Evolutionary conservation across 139 green algal genomes (phyloP), one percentile per base, ranked within the genome.

Genomic region (Monoraphidium neglectum): DNA sequence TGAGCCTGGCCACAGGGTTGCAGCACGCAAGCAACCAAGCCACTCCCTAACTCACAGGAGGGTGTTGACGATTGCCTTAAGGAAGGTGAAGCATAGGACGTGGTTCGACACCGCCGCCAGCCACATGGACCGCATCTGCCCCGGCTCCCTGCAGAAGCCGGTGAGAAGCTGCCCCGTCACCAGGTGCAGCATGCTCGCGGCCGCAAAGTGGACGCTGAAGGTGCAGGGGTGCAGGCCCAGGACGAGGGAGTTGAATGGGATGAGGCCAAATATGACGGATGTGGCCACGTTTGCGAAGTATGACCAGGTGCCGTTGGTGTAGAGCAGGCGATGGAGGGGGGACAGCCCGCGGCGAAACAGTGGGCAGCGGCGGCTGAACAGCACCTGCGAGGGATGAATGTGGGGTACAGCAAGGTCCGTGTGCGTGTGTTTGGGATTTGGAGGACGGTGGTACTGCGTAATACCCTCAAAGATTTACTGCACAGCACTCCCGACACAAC

Each of bases 281-380:
- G 76, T 77, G 26, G 80, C 67, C 62, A 89, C 84, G 53, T 80
- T 86, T 53, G 77, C 83, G 65, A 89, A 84, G 79, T 90, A 90
- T 57, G 76, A 51, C 74, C 74, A 80, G 36, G 76, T 82, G 76
- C 76, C 76, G 33, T 82, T 82, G 56, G 68, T 77, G 68, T 82
- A 82, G 57, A 82, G 76, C 18, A 70, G 30, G 56, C 77, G 76
- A 68, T 82, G 67, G 4, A 76, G 4, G 3, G 70, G 56, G 4
- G 43, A 69, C 32, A 90, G 83, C 30, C 83, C 72, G n/a, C 60
- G 47, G 26, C 74, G 53, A 36, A 87, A 56, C 4, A 87, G 35
- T 18, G 86, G 86, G 81, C 84, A 89, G 73, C 81, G 80, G 26
- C 37, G 16, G 33, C 49, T 74, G 65, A 87, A 87, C 70, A 90